Evolutionary conservation across 1,139 yeast genomes (phyloP).

Genomic region (Yamadazyma trypodendri): DNA sequence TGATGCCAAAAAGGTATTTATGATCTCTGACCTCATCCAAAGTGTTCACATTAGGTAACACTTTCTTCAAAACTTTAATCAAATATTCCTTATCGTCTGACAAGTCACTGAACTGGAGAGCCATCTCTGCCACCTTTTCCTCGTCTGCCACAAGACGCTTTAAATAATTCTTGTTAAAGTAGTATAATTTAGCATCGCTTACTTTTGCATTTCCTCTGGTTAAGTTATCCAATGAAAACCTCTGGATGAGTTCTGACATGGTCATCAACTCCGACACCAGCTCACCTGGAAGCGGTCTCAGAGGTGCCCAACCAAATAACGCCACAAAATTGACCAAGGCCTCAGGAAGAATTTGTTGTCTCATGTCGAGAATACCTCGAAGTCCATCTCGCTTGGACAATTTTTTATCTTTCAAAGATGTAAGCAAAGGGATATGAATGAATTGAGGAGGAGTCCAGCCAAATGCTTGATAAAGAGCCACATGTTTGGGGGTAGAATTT

Average conservation of each 20-base stretch:
- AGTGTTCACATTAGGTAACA: conserved; percentile 44
- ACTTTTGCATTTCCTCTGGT: conserved; percentile 95
- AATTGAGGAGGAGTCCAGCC: conserved; percentile 83
- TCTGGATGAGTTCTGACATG: conserved; percentile 49
- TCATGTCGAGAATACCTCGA: conserved; percentile 62
- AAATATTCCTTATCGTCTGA: conserved; percentile 21
- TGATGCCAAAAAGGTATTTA: conserved; percentile 44
- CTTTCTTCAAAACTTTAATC: conserved; percentile 22
- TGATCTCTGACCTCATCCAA: conserved; percentile 51
- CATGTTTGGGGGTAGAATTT: conserved; percentile 92
- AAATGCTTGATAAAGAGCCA: conserved; percentile 81
- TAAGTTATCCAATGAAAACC: conserved; percentile 61
- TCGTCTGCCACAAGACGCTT: conserved; percentile 23
- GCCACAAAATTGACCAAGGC: conserved; percentile 87
- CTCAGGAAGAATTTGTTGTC: conserved; percentile 66
- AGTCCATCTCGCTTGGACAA: conserved; percentile 86
- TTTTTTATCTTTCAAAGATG: conserved; percentile 74
- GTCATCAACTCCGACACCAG: conserved; percentile 60
- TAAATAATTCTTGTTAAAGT: conserved; percentile 69
- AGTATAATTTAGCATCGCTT: conserved; percentile 68
- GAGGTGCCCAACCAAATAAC: conserved; percentile 92
- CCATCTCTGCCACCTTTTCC: conserved; percentile 27
- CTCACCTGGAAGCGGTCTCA: conserved; percentile 50
- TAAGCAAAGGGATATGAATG: conserved; percentile 86
- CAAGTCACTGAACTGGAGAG: conserved; percentile 18